Conservation (phyloP, 164 flowering plant genomes). For the Chloranthus sessilifolius region DNA sequence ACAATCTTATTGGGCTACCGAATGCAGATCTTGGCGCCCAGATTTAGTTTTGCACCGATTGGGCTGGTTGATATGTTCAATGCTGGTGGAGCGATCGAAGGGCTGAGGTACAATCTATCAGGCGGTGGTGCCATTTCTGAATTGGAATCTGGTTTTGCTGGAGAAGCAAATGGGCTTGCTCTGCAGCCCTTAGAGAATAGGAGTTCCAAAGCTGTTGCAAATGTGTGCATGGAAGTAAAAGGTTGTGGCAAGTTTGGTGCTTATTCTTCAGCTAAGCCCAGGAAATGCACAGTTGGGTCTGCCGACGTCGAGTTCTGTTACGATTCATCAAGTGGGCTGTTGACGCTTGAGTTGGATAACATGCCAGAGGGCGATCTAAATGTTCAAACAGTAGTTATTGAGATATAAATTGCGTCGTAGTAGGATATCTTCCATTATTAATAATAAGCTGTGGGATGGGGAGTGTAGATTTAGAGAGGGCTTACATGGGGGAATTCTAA, state of each 20-base stretch:
- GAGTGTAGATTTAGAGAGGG: too few species aligned
- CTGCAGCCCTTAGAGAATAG: constrained; percentile 13
- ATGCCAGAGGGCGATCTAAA: constrained; percentile 45
- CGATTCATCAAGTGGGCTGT: constrained; percentile 48
- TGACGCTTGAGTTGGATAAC: constrained; percentile 36
- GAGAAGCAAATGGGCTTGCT: constrained; percentile 4
- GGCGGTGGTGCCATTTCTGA: constrained; percentile 3
- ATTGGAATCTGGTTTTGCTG: constrained; percentile 1
- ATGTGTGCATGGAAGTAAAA: constrained; percentile 45
- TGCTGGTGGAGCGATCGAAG: constrained; percentile 31
- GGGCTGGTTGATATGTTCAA: constrained; percentile 37
- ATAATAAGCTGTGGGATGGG: too few species aligned
- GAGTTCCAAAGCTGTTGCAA: constrained; percentile 10
- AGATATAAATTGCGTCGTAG: constrained; percentile 36
- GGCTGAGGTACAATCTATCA: constrained; percentile 16
- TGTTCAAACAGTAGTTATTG: constrained; percentile 45
- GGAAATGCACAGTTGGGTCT: constrained; percentile 44
- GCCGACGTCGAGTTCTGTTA: constrained; percentile 41
- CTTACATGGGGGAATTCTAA: too few species aligned
- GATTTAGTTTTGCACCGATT: constrained; percentile 63
- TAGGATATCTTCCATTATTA: too few species aligned
- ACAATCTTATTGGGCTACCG: too few species aligned
- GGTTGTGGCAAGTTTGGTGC: constrained; percentile 84
- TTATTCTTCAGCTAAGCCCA: constrained; percentile 65
- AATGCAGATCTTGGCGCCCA: constrained; percentile 33